Conservation (phyloP, 2,329 filamentous ascomycete species). For the Xylaria digitata region DNA sequence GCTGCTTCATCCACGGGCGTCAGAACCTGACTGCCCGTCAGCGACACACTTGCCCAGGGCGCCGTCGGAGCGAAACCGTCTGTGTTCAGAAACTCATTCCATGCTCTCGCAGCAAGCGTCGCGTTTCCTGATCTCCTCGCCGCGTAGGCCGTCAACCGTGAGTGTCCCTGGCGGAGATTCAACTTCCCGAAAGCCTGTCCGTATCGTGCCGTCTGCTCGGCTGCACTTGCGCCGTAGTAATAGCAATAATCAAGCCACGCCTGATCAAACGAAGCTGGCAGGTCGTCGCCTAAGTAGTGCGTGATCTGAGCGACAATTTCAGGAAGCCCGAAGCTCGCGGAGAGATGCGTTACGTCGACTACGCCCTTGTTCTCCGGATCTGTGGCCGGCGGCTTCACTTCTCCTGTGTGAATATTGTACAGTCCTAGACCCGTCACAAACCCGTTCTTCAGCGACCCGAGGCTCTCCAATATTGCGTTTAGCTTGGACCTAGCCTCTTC, state of each 20-base stretch:
- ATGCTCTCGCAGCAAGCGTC: slow-evolving; percentile 62
- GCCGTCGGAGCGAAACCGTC: slow-evolving; percentile 57
- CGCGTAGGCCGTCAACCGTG: slow-evolving; percentile 67
- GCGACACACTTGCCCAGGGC: slow-evolving; percentile 53
- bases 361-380: slow-evolving; percentile 64
- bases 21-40: slow-evolving; percentile 59
- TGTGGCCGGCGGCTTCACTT: slow-evolving; percentile 62
- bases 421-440: slow-evolving; percentile 67
- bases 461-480: slow-evolving; percentile 60
- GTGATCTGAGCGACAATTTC: slow-evolving; percentile 68
- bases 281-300: slow-evolving; percentile 59
- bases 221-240: slow-evolving; percentile 63
- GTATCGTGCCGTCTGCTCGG: slow-evolving; percentile 65
- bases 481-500: slow-evolving; percentile 64
- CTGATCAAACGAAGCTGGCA: slow-evolving; percentile 61
- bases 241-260: slow-evolving; percentile 71
- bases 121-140: slow-evolving; percentile 58
- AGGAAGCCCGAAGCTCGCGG: slow-evolving; percentile 67
- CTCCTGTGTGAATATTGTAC: slow-evolving; percentile 62
- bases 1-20: slow-evolving; percentile 64
- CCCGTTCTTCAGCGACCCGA: slow-evolving; percentile 66
- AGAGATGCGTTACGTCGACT: slow-evolving; percentile 66
- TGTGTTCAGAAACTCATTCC: slow-evolving; percentile 63
- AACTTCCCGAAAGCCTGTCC: slow-evolving; percentile 60
- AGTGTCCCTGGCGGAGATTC: slow-evolving; percentile 67